These are phyloP conservation scores for Salvia splendens DNA, from an alignment of 257 asterid species.

Conservation along the genomic window DNA sequence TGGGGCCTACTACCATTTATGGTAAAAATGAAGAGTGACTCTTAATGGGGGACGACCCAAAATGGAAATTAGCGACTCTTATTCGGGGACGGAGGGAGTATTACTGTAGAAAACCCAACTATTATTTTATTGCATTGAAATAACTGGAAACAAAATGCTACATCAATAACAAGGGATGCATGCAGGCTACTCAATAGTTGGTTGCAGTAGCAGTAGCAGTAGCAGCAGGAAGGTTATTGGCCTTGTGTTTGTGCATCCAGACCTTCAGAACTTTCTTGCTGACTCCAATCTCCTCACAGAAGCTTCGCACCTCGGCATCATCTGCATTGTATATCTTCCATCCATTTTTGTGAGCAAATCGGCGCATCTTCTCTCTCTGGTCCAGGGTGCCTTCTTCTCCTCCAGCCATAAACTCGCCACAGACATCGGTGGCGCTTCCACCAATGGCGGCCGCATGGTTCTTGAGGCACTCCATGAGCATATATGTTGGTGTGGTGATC, in stretches of 20 bases:
- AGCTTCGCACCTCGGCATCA: constrained; percentile 47
- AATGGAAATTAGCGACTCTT: too few species aligned
- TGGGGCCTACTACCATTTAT: too few species aligned
- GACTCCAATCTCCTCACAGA: constrained; percentile 57
- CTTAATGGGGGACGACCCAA: too few species aligned
- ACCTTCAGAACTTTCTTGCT: constrained; percentile 63
- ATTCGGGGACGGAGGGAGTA: too few species aligned
- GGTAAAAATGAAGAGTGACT: too few species aligned
- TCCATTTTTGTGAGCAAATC: constrained; percentile 50
- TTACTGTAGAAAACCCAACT: too few species aligned
- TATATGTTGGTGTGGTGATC: too few species aligned
- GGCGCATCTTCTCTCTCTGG: constrained; percentile 58
- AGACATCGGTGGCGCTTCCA: constrained; percentile 43
- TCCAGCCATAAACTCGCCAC: constrained; percentile 48
- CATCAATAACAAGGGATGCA: too few species aligned
- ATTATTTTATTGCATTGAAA: too few species aligned
- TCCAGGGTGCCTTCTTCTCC: constrained; percentile 44
- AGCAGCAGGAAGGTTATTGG: not conserved
- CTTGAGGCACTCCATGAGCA: constrained; percentile 47
- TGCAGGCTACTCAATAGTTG: too few species aligned
- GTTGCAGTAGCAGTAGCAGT: too few species aligned
- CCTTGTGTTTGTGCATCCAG: constrained; percentile 76
- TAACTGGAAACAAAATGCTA: too few species aligned
- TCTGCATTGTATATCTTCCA: constrained; percentile 61
- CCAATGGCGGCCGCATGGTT: constrained; percentile 50